Percentiles rank a stretch among this genome's conserved stretches.
Conservation (phyloP, 768 basidiomycete genomes). For the Pilatotrama ljubarskyi region DNA sequence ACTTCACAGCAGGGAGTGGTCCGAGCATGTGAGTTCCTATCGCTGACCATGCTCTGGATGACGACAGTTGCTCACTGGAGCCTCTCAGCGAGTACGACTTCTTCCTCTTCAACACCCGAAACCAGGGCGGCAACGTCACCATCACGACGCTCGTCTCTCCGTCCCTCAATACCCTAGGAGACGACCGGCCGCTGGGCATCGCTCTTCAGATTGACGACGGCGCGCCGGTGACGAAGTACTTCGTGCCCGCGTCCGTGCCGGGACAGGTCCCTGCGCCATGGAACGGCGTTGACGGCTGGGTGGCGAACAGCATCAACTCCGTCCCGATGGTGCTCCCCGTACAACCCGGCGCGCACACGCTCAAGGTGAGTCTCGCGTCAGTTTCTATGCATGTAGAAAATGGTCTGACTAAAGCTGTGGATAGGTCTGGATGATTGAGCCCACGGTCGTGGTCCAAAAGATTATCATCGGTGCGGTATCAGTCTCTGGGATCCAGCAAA, state of each 20-base stretch:
- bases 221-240: conserved; percentile 43
- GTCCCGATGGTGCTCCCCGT: conserved; percentile 42
- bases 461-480: conserved; percentile 53
- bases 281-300: conserved; percentile 52
- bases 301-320: conserved; percentile 51
- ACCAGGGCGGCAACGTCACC: conserved; percentile 44
- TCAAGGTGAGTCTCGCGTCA: conserved; percentile 43
- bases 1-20: conserved; percentile 63
- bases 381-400: background rate
- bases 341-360: conserved; percentile 55
- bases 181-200: conserved; percentile 50
- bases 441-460: conserved; percentile 61
- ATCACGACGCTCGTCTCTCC: conserved; percentile 53
- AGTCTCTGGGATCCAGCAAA: background rate
- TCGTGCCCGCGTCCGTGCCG: conserved; percentile 47
- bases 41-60: background rate
- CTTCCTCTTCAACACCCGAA: conserved; percentile 54
- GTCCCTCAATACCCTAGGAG: conserved; percentile 52
- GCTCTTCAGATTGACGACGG: conserved; percentile 52
- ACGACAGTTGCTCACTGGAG: background rate
- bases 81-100: conserved; percentile 61
- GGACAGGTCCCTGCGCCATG: conserved; percentile 49
- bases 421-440: conserved; percentile 57
- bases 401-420: background rate
- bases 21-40: conserved; percentile 51